Base-by-base conservation (phyloP, 805 yeast genomes). In the Hyphopichia homilentoma region DNA sequence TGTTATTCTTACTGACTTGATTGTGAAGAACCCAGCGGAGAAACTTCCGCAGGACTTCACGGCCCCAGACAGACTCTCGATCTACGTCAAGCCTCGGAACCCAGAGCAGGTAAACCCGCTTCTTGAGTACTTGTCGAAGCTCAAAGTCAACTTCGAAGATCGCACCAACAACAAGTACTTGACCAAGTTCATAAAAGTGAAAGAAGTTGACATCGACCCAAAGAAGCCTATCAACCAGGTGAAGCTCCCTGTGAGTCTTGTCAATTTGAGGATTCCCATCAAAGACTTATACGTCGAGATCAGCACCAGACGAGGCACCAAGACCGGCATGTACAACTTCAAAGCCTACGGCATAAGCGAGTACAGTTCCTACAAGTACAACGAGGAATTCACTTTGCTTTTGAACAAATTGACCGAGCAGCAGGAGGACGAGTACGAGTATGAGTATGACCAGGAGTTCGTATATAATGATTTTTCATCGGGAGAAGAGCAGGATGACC, bases 211-310 rank as follows among this genome's bases (percentile, higher is more conserved):
- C 7, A 19, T 55, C 6, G 39, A 35, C 6, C 26, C 40, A 4
- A 8, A 12, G 7, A 40, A 41, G 27, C 20, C 40, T 1, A 32
- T 57, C 5, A 49, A 48, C 21, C 62, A 60, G 34, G 36, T 66
- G 8, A 50, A 50, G 35, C 29, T 66, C 6, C 70, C 71, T 2
- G 45, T 45, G 6, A 54, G 59, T 30, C 34, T 65, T 21, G 44
- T 65, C 7, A 63, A 62, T 38, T 39, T 59, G 38, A 47, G 50
- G 28, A 43, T 65, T 18, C 52, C 61, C 7, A 41, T 46, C 5
- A 45, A 48, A 21, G 72, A 65, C 36, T 32, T 66, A 8, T 65
- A 55, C 42, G 17, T 65, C 15, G 57, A 58, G 30, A 36, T 61
- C 27, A 39, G 21, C 15, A 23, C 45, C 3, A 31, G 29, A 11